Conservation (phyloP, 148 eudicot species). For the Camellia granthamiana region DNA sequence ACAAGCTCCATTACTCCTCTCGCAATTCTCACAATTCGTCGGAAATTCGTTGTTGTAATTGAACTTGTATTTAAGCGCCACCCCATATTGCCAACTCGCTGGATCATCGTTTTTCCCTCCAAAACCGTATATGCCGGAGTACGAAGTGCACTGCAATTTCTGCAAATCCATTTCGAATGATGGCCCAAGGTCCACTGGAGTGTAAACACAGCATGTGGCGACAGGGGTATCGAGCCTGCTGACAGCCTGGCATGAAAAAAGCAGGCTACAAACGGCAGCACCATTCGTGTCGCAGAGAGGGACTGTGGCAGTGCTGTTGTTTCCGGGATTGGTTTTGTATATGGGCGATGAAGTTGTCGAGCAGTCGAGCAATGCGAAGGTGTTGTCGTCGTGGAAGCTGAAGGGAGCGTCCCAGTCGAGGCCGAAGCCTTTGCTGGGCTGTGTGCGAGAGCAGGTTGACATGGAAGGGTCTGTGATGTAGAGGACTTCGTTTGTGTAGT, state of each 20-base stretch:
- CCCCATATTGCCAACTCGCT: slow-evolving; percentile 69
- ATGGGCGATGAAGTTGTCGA: slow-evolving; percentile 49
- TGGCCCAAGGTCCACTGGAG: slow-evolving; percentile 91
- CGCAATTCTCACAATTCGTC: slow-evolving; percentile 52
- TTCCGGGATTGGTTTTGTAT: slow-evolving; percentile 33
- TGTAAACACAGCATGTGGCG: slow-evolving; percentile 75
- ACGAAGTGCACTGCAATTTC: slow-evolving; percentile 66
- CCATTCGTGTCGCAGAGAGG: slow-evolving; percentile 65
- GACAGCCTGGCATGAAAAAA: slow-evolving; percentile 70
- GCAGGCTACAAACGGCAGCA: slow-evolving; percentile 51
- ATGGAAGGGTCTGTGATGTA: slow-evolving; percentile 74
- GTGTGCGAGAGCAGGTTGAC: slow-evolving; percentile 73
- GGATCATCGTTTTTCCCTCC: slow-evolving; percentile 48
- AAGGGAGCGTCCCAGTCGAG: slow-evolving; percentile 90
- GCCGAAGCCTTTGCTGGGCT: slow-evolving; percentile 76
- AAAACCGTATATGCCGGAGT: slow-evolving; percentile 68
- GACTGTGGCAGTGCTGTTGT: slow-evolving; percentile 20
- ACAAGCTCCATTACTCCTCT: slow-evolving; percentile 75
- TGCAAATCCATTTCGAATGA: slow-evolving; percentile 72
- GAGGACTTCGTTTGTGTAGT: slow-evolving; percentile 52
- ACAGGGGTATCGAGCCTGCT: slow-evolving; percentile 58
- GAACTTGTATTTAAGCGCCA: slow-evolving; percentile 72
- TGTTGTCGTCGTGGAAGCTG: slow-evolving; percentile 50
- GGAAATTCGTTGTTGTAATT: slow-evolving; percentile 71
- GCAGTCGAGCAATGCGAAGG: slow-evolving; percentile 79